Evolutionary conservation across 176 grass and related monocot genomes (phyloP).

Genomic region (Musa acuminata): DNA sequence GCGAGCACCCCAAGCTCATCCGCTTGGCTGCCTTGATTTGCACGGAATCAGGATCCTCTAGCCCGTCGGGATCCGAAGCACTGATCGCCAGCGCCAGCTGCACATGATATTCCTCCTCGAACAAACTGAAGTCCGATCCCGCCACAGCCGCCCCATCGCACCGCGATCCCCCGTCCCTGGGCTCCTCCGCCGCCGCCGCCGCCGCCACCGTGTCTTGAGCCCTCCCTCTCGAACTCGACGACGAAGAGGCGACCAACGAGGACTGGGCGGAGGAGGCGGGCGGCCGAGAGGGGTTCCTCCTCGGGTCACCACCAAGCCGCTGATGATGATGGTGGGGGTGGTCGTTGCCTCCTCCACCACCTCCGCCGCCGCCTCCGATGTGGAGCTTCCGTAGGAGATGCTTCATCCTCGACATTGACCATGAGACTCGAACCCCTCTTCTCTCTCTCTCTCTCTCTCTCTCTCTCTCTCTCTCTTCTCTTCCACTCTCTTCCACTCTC

Average conservation of each 20-base stretch:
- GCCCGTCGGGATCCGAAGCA: conserved; percentile 64
- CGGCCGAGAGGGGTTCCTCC: conserved; percentile 1
- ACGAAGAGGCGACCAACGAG: background rate
- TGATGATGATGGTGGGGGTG: conserved; percentile 26
- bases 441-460: background rate
- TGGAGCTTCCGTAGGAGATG: conserved; percentile 91
- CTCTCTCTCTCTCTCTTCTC: background rate
- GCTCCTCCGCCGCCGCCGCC: conserved; percentile 3
- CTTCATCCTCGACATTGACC: conserved; percentile 86
- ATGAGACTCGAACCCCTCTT: conserved; percentile 22
- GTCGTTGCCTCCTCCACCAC: conserved; percentile 15
- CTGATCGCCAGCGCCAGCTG: conserved; percentile 85
- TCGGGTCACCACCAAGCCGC: conserved; percentile 9
- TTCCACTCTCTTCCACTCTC: background rate
- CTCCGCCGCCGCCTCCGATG: conserved; percentile 43
- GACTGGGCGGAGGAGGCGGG: conserved; percentile 14
- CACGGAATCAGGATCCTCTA: conserved; percentile 85
- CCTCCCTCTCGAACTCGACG: conserved; percentile 3
- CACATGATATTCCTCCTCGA: conserved; percentile 93
- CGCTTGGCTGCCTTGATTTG: conserved; percentile 90
- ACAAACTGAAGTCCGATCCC: conserved; percentile 26
- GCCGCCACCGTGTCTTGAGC: background rate
- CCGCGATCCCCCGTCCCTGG: conserved; percentile 1
- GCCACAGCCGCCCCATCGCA: conserved; percentile 8
- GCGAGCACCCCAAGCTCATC: conserved; percentile 65